phyloP scores from a whole-genome alignment of 495 filamentous ascomycete species.

The Tetracladium marchalianum region DNA sequence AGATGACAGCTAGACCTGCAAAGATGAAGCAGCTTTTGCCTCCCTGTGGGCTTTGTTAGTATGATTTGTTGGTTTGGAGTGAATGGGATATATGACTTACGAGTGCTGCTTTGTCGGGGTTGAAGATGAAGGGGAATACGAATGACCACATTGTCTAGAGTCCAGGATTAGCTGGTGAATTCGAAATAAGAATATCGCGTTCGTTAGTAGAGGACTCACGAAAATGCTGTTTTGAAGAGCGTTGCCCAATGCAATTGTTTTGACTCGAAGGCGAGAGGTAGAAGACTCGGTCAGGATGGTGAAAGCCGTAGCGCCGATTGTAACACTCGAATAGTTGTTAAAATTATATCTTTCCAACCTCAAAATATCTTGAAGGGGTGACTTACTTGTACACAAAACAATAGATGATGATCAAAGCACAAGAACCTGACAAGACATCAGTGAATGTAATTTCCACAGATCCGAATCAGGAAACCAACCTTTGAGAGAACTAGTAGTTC shows the following conservation, averaged over 20 bases:
- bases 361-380: no score
- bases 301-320: constrained; percentile 26
- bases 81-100: neutral
- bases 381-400: constrained; percentile 20
- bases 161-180: no score
- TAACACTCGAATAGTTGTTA: constrained; percentile 3
- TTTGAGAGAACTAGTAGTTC: constrained; percentile 12
- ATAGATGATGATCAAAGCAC: constrained; percentile 21
- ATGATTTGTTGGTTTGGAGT: no score
- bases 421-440: neutral
- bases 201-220: no score
- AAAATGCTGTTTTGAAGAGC: constrained; percentile 19
- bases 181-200: no score
- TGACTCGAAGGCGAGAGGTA: constrained; percentile 22
- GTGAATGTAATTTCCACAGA: no score
- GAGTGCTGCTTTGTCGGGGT: constrained; percentile 21
- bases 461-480: neutral
- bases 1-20: constrained; percentile 6
- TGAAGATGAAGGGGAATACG: constrained; percentile 23
- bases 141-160: constrained; percentile 23
- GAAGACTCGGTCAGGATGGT: constrained; percentile 22
- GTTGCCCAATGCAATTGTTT: constrained; percentile 25
- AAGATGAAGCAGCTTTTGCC: constrained; percentile 21
- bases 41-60: neutral
- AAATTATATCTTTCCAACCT: neutral